Percentiles rank a stretch among this genome's conserved stretches.
These are phyloP conservation scores for Dissophora globulifera DNA, from an alignment of 192 early-diverging fungal genomes.

Conservation along the genomic window DNA sequence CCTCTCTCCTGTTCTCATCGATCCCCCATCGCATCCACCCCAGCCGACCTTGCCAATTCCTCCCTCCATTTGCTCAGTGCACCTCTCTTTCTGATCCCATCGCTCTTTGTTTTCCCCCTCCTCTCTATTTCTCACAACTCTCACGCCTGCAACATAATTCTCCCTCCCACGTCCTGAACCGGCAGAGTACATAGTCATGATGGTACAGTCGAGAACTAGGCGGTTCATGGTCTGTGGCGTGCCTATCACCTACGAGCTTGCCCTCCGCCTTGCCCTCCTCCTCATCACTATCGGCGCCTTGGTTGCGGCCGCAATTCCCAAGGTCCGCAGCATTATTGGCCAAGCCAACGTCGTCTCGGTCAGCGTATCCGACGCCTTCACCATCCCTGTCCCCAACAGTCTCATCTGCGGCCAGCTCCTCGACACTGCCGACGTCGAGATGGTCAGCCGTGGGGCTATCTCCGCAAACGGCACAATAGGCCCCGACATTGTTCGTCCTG, in stretches of 20 bases:
- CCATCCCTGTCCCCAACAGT: constrained; percentile 15
- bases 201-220: constrained; percentile 5
- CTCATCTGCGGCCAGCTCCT: constrained; percentile 17
- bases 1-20: not conserved
- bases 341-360: constrained; percentile 39
- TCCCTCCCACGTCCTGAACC: no score
- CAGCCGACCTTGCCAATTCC: no score
- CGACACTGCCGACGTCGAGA: constrained; percentile 15
- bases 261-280: constrained; percentile 20
- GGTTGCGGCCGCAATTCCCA: constrained; percentile 12
- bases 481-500: not conserved
- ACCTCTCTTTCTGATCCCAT: no score
- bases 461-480: constrained; percentile 10
- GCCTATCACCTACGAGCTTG: constrained; percentile 33
- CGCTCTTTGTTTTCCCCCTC: no score
- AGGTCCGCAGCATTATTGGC: constrained; percentile 20
- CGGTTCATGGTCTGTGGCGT: constrained; percentile 20
- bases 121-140: no score
- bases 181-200: no score
- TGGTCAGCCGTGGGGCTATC: constrained; percentile 3
- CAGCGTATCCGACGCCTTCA: constrained; percentile 3
- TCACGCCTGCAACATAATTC: no score
- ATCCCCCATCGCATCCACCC: not conserved
- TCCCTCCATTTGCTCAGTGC: no score
- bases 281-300: constrained; percentile 8